Evolutionary conservation across 2,329 filamentous ascomycete genomes (phyloP).

Genomic region (Fusarium pininemorale): DNA sequence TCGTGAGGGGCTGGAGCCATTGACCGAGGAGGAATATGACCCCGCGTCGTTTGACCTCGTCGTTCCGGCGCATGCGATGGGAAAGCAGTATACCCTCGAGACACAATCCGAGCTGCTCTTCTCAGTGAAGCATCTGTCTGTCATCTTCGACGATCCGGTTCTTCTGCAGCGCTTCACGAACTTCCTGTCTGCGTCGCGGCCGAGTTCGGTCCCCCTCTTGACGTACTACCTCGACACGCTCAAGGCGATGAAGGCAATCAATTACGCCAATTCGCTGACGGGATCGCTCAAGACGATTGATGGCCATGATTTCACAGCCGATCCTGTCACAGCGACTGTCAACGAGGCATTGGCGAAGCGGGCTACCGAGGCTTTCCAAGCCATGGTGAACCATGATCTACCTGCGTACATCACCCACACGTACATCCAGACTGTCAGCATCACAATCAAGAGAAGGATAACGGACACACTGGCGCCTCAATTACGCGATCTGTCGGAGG

Average conservation of each 20-base stretch:
- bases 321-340: conserved; percentile 59
- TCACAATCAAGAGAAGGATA: conserved; percentile 73
- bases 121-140: conserved; percentile 69
- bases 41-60: conserved; percentile 38
- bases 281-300: conserved; percentile 66
- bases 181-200: conserved; percentile 69
- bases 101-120: conserved; percentile 72
- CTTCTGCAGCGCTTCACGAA: conserved; percentile 72
- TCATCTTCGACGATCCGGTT: conserved; percentile 71
- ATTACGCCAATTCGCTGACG: conserved; percentile 75
- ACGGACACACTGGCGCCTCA: conserved; percentile 72
- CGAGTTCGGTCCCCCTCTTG: conserved; percentile 70
- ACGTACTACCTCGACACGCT: conserved; percentile 77
- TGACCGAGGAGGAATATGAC: conserved; percentile 37
- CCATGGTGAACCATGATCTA: conserved; percentile 72
- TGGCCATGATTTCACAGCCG: conserved; percentile 64
- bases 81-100: conserved; percentile 64
- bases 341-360: conserved; percentile 70
- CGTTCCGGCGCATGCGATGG: conserved; percentile 30
- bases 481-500: conserved; percentile 75
- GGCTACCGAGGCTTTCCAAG: conserved; percentile 70
- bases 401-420: conserved; percentile 76
- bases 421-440: conserved; percentile 75
- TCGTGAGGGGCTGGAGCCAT: conserved; percentile 29
- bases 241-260: conserved; percentile 76